Evolutionary conservation across 75 land plant species (phyloP), one percentile per base, ranked within the genome.

Genomic region (Pinus taeda): DNA sequence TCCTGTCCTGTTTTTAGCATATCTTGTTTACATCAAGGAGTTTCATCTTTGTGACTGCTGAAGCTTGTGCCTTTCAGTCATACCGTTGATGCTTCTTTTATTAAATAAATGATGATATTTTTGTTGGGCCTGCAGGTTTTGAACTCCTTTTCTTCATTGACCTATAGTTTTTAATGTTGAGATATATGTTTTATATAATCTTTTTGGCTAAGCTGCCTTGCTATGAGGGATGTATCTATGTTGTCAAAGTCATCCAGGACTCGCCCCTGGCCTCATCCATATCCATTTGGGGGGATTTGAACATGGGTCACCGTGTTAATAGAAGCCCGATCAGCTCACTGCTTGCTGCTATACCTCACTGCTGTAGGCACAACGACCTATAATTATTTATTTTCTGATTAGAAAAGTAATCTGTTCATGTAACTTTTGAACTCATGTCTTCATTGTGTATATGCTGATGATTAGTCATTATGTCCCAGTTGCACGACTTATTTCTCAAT

Each of bases 391-490:
- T 49, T 49, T 49, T 49, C 55, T 49, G 11, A 49, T 49, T 49
- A 49, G 11, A 49, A 49, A 49, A 49, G 74, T 76, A 64, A 22
- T 5, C 42, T 76, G n/a, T 61, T 71, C 69, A 26, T 73, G 53
- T 17, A 33, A 13, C 37, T 73, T 15, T 73, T 57, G 21, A 20
- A 71, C 24, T 77, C 53, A 37, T 42, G 77, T 6, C 69, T 63
- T 63, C 12, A 6, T 26, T 30, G 4, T 17, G 15, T 29, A 13
- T 33, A 63, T 21, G 15, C 55, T 15, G 15, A 63, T 4, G 30
- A 14, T 63, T 63, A 63, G 36, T 6, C 36, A 33, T 4, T 65
- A 65, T 4, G 20, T 6, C 36, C 5, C 11, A 65, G 20, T 30
- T 22, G 39, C 7, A 15, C 37, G 15, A 4, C 69, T 6, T 9